Evolutionary conservation across 768 basidiomycete species (phyloP).

Genomic region (Boletus huronensis): DNA sequence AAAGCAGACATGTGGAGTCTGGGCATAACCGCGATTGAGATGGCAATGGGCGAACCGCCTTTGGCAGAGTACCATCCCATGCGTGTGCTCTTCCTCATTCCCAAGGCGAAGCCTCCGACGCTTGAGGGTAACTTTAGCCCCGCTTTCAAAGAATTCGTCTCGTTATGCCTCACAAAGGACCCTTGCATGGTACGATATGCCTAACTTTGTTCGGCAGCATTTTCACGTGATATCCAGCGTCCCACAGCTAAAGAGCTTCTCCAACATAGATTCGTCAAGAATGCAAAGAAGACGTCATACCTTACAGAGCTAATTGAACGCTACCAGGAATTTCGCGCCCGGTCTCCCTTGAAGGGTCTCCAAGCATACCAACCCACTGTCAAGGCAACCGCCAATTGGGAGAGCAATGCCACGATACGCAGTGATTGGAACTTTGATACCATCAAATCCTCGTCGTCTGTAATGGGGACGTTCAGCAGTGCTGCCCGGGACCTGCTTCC

Average conservation of each 20-base stretch:
- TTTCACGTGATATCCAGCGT: constrained; percentile 50
- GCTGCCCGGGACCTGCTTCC: constrained; percentile 68
- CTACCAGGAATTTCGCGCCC: constrained; percentile 70
- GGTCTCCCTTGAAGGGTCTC: constrained; percentile 54
- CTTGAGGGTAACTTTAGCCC: constrained; percentile 83
- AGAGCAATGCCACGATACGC: constrained; percentile 68
- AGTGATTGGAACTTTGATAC: constrained; percentile 98
- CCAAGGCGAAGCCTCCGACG: constrained; percentile 90
- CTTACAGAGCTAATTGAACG: constrained; percentile 88
- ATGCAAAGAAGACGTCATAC: constrained; percentile 76
- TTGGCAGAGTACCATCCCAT: constrained; percentile 97
- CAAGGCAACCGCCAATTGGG: constrained; percentile 62
- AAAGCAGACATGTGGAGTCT: constrained; percentile 98
- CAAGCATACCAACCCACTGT: constrained; percentile 57
- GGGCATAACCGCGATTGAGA: constrained; percentile 96
- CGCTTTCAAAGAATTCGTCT: constrained; percentile 92
- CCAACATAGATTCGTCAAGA: constrained; percentile 88
- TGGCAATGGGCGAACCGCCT: constrained; percentile 97
- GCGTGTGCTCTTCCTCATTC: constrained; percentile 97
- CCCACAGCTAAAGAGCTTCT: constrained; percentile 90
- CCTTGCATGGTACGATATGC: constrained; percentile 58
- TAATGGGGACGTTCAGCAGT: constrained; percentile 75
- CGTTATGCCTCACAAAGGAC: constrained; percentile 90
- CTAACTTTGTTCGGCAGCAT: neutral
- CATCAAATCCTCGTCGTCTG: constrained; percentile 60